Conservation (phyloP, 805 yeast species). For the Myxozyma lipomycoides region DNA sequence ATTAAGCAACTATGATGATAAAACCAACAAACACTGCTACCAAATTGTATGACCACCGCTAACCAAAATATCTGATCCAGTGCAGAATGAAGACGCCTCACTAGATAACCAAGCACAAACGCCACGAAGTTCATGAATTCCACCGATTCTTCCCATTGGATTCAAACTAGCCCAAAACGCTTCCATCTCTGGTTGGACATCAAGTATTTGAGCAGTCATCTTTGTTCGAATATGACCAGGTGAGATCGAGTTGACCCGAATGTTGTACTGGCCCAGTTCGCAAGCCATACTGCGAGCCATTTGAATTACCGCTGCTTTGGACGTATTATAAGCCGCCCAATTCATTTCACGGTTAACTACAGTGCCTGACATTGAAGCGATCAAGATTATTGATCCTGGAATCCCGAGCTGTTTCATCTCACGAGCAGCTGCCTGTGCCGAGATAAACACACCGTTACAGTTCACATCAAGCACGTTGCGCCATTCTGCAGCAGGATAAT, state of each 20-base stretch:
- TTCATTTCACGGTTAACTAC: constrained; percentile 55
- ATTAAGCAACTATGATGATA: not conserved
- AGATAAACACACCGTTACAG: constrained; percentile 65
- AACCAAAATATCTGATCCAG: constrained; percentile 60
- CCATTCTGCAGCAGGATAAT: constrained; percentile 57
- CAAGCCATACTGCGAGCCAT: constrained; percentile 63
- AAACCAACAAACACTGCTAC: constrained; percentile 6
- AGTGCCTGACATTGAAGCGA: constrained; percentile 76
- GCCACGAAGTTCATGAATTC: constrained; percentile 62
- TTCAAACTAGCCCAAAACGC: constrained; percentile 43
- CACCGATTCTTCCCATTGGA: constrained; percentile 63
- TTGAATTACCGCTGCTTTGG: constrained; percentile 67
- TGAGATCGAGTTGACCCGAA: constrained; percentile 65
- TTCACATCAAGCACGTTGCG: constrained; percentile 62
- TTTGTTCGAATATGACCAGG: constrained; percentile 64
- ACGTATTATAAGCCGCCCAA: constrained; percentile 51
- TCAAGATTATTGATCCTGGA: constrained; percentile 67
- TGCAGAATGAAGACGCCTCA: constrained; percentile 63
- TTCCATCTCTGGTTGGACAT: constrained; percentile 38
- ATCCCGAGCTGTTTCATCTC: constrained; percentile 53
- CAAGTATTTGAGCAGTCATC: constrained; percentile 39
- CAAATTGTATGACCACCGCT: constrained; percentile 56
- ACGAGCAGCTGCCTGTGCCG: constrained; percentile 64
- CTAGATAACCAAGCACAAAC: constrained; percentile 63
- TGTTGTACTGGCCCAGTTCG: constrained; percentile 65